A percentile compares a stretch with the other conserved stretches of the same genome.
Evolutionary conservation across 345 rosid species (phyloP).

Genomic region (Ceriops zippeliana): DNA sequence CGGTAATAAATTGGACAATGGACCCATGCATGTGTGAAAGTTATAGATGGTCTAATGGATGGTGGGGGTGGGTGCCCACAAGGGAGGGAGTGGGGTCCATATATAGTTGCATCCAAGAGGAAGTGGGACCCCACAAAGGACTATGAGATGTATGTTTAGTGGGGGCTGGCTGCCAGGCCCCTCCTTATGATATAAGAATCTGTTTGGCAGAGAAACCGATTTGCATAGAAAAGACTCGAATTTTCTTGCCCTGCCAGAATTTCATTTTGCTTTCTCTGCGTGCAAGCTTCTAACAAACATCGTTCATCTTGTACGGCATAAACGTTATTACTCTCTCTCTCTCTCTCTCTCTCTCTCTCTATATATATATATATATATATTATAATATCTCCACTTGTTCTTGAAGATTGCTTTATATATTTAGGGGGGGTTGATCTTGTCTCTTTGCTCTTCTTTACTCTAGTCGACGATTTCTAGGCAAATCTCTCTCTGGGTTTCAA

Average conservation of each 20-base stretch:
- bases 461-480: background rate
- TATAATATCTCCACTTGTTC: background rate
- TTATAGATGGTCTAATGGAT: background rate
- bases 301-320: conserved; percentile 31
- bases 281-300: conserved; percentile 28
- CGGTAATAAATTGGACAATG: conserved; percentile 3
- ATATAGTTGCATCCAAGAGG: conserved; percentile 51
- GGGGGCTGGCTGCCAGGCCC: background rate
- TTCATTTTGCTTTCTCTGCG: conserved; percentile 30
- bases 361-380: too few relatives aligned
- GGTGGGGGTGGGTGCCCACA: conserved; percentile 26
- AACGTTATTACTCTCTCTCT: conserved; percentile 24
- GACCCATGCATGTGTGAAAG: background rate
- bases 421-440: background rate
- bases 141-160: background rate
- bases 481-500: conserved; percentile 5
- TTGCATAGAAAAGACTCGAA: conserved; percentile 11
- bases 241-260: conserved; percentile 8
- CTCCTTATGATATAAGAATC: conserved; percentile 7
- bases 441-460: background rate
- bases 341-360: conserved; percentile 8
- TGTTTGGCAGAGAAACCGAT: conserved; percentile 9
- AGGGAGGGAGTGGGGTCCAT: conserved; percentile 22
- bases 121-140: conserved; percentile 33
- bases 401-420: conserved; percentile 10